phyloP scores from a whole-genome alignment of 1,284 basidiomycete genomes.

The Puccinia polysora region DNA sequence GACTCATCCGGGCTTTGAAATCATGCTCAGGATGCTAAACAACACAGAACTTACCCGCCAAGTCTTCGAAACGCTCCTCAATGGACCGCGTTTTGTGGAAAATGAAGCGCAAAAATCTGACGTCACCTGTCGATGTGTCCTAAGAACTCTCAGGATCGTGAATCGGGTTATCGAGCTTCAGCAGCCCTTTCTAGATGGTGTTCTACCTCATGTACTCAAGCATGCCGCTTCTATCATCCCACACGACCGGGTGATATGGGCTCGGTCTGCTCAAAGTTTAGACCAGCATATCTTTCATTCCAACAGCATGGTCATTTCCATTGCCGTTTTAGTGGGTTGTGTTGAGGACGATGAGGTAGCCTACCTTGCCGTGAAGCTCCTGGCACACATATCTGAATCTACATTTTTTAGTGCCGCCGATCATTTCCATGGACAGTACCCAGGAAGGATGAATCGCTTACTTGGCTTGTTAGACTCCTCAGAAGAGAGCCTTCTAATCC shows the following conservation, averaged over 20 bases:
- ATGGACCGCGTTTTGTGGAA: constrained; percentile 68
- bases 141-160: constrained; percentile 75
- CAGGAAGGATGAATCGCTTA: constrained; percentile 59
- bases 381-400: constrained; percentile 63
- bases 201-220: constrained; percentile 72
- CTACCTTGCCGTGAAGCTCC: constrained; percentile 72
- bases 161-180: constrained; percentile 78
- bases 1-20: constrained; percentile 77
- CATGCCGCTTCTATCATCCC: constrained; percentile 58
- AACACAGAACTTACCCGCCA: constrained; percentile 66
- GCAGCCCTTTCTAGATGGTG: constrained; percentile 79
- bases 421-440: constrained; percentile 60
- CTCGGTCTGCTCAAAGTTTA: constrained; percentile 61
- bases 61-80: constrained; percentile 70
- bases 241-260: constrained; percentile 60
- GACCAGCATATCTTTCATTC: constrained; percentile 76
- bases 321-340: constrained; percentile 75
- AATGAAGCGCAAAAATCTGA: constrained; percentile 58
- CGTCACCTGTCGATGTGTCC: constrained; percentile 59
- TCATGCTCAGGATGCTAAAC: constrained; percentile 74
- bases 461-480: constrained; percentile 76
- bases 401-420: constrained; percentile 59
- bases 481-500: constrained; percentile 76
- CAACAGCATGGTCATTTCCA: constrained; percentile 69
- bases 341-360: constrained; percentile 66